Evolutionary conservation across 805 yeast genomes (phyloP).

Genomic region (Metschnikowia matae): DNA sequence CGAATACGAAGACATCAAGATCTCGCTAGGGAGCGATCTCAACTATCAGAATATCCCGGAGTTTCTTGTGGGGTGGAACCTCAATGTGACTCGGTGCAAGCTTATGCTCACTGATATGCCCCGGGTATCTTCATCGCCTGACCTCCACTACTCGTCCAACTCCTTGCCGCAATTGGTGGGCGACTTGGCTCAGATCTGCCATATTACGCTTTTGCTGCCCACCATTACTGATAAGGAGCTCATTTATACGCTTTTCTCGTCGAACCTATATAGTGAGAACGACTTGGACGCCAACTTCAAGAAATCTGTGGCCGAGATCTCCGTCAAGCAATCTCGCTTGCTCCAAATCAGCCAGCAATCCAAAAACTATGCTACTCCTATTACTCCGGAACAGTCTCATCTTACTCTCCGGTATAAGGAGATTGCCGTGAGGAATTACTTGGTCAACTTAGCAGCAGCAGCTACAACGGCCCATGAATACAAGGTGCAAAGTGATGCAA

Average conservation of each 20-base stretch:
- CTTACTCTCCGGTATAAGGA: slow-evolving; percentile 38
- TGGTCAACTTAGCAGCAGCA: slow-evolving; percentile 52
- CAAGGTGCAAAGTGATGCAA: slow-evolving; percentile 28
- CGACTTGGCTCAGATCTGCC: slow-evolving; percentile 39
- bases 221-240: slow-evolving; percentile 40
- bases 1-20: slow-evolving; percentile 30
- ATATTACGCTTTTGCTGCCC: slow-evolving; percentile 37
- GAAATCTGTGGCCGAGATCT: slow-evolving; percentile 45
- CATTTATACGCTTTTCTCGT: slow-evolving; percentile 35
- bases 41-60: slow-evolving; percentile 37
- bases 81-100: slow-evolving; percentile 47
- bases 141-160: slow-evolving; percentile 28
- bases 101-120: slow-evolving; percentile 41
- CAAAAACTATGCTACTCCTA: slow-evolving; percentile 22
- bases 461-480: slow-evolving; percentile 45
- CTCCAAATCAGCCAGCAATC: slow-evolving; percentile 34
- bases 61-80: slow-evolving; percentile 48
- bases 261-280: slow-evolving; percentile 47
- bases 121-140: slow-evolving; percentile 34
- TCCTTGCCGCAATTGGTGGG: slow-evolving; percentile 40
- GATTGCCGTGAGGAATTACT: slow-evolving; percentile 46
- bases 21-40: slow-evolving; percentile 39
- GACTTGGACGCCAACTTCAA: slow-evolving; percentile 42
- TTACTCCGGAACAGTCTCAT: slow-evolving; percentile 29
- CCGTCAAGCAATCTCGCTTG: slow-evolving; percentile 44